Evolutionary conservation across 371 early-diverging fungal species (phyloP), one percentile per base, ranked within the genome.

Genomic region (Haplosporangium sp.): DNA sequence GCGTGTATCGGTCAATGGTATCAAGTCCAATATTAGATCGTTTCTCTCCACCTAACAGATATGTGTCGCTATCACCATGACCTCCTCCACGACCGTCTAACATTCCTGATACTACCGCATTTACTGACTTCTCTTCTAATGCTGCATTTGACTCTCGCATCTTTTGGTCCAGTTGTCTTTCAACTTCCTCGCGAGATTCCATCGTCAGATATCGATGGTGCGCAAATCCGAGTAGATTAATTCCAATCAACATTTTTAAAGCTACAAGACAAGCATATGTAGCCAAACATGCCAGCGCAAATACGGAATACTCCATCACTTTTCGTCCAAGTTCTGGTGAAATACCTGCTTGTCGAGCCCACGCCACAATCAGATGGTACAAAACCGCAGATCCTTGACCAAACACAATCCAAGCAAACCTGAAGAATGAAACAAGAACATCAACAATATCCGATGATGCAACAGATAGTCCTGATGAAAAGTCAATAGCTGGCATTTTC

Each of bases 1-100:
- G 89, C 39, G 94, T 91, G 84, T 94, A 97, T 34, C 98, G 88
- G 76, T 96, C 96, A 55, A 97, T 93, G 39, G 90, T 93, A 63
- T 96, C 96, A 67, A 97, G 85, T 5, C 91, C 92, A 68, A 58
- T 67, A 4, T 69, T 45, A 52, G 61, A 40, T 4, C 77, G 52
- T 48, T 72, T 74, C 47, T 76, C 76, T 0, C 74, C 72, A 4
- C 71, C 72, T 2, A 69, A 60, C 10, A 68, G 69, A 63, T 68
- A 83, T 15, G 66, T 48, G 50, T 85, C 76, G 1, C 67, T 53
- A 19, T 61, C 66, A 1, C 40, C 66, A 20, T 72, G 65, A 4
- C 79, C 71, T 3, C 11, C 47, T 11, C 67, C 65, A 38, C 78
- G 63, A 0, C 78, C 71, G 47, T 65, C 72, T 19, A 75, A 64